Conservation (phyloP, 495 filamentous ascomycete species). For the Venustampulla echinocandica region DNA sequence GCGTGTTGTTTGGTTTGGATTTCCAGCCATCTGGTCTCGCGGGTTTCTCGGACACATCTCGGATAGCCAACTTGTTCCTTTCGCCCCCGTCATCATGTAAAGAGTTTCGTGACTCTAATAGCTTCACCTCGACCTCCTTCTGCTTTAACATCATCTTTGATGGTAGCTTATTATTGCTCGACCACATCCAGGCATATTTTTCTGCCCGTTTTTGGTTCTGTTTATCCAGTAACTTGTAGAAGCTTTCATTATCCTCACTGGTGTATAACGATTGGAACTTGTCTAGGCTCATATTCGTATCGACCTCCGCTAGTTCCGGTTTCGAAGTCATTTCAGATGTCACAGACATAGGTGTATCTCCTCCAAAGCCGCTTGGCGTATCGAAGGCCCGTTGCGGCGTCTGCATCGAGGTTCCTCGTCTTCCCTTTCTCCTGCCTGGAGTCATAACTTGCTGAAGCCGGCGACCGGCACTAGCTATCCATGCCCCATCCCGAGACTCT, state of each 20-base stretch:
- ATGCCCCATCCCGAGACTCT: slow-evolving; percentile 70
- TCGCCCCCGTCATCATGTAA: slow-evolving; percentile 42
- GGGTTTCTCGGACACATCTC: slow-evolving; percentile 57
- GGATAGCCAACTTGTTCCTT: slow-evolving; percentile 47
- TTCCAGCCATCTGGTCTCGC: slow-evolving; percentile 75
- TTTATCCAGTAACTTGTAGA: slow-evolving; percentile 85
- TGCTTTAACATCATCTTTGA: slow-evolving; percentile 79
- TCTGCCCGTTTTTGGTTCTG: slow-evolving; percentile 76
- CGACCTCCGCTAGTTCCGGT: slow-evolving; percentile 37
- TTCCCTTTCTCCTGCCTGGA: slow-evolving; percentile 44
- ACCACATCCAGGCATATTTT: slow-evolving; percentile 81
- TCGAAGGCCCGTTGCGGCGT: slow-evolving; percentile 27
- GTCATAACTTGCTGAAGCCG: slow-evolving; percentile 77
- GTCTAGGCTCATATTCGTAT: slow-evolving; percentile 72
- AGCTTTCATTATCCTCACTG: slow-evolving; percentile 93
- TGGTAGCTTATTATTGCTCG: slow-evolving; percentile 73
- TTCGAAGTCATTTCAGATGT: slow-evolving; percentile 33
- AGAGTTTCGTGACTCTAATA: slow-evolving; percentile 40
- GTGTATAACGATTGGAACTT: slow-evolving; percentile 90
- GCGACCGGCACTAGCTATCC: slow-evolving; percentile 73
- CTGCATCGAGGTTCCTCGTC: slow-evolving; percentile 30
- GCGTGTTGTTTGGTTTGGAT: slow-evolving; percentile 60
- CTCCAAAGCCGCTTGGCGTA: slow-evolving; percentile 45
- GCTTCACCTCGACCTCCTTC: slow-evolving; percentile 54
- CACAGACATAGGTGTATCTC: slow-evolving; percentile 61